Evolutionary conservation across 2,329 filamentous ascomycete species (phyloP), one percentile per base, ranked within the genome.

Genomic region (Nannizzia gypsea): DNA sequence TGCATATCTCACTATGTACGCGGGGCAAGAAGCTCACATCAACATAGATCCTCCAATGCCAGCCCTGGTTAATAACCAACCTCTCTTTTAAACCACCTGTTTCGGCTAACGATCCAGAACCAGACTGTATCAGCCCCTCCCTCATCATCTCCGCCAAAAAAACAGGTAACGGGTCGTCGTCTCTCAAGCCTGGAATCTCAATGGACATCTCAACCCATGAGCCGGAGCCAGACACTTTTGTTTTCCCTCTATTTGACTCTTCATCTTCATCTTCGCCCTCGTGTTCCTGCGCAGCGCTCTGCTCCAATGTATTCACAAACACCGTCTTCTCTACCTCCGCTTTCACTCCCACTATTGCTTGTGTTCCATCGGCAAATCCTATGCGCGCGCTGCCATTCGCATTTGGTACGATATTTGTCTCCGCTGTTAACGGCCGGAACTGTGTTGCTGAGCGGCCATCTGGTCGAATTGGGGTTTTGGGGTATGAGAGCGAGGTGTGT

Each of bases 11-110:
- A 38, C 42, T 62, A 26, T 36, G 52, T 55, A 38, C 59, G 40
- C 17, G 46, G 58, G 59, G 26, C 56, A 34, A 57, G 60, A 28
- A 60, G 44, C 88, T 69, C 73, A 96, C 91, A 75, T 99, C 93
- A 64, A 99, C 82, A 74, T 92, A 97, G 60, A 99, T 73, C 75
- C 91, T 89, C 93, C 93, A 99, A 78, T 97, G 92, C 79, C 92
- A 99, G 50, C 91, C 82, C 61, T 80, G 77, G 76, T 96, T 97
- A 72, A 99, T 96, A 73, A 85, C 87, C 69, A 99, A 74, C 68
- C 86, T 83, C 72, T 83, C 84, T 64, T 79, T 81, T 63, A 86
- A 69, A 1, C 86, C 73, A 85, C 87, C 34, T 84, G 85, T 62
- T 93, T 79, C 74, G 90, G 73, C 63, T 84, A 89, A 63, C 79